Evolutionary conservation across 2,329 filamentous ascomycete species (phyloP).

Genomic region (Pseudocercospora macadamiae): DNA sequence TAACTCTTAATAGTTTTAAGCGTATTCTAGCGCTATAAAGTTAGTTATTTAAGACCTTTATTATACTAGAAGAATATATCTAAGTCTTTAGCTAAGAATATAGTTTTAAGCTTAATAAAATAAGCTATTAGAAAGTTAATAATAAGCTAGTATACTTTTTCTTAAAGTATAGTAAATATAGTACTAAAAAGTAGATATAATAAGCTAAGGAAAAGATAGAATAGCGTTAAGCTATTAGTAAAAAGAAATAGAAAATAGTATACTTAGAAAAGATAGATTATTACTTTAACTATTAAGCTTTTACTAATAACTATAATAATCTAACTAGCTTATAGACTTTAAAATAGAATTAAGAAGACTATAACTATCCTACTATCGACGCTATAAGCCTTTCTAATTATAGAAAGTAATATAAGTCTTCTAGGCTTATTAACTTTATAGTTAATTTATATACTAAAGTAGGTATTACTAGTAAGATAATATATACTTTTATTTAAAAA

Average conservation of each 20-base stretch:
- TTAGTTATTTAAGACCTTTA: neutral
- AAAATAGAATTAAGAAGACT: neutral
- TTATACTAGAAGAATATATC: neutral
- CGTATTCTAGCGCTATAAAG: neutral
- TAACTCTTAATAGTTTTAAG: too few species aligned
- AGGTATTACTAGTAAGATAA: neutral
- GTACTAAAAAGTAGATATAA: neutral
- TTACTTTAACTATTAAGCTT: neutral
- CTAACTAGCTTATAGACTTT: neutral
- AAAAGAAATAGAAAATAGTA: neutral
- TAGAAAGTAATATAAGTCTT: too few species aligned
- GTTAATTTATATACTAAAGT: neutral
- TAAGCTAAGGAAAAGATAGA: neutral
- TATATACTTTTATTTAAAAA: too few species aligned
- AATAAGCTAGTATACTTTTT: neutral
- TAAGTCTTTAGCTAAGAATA: neutral
- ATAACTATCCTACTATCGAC: neutral
- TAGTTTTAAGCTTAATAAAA: neutral
- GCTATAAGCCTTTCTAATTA: neutral
- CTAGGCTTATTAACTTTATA: neutral
- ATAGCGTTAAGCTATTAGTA: neutral
- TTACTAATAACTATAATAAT: neutral
- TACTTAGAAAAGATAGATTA: neutral
- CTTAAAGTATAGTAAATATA: neutral
- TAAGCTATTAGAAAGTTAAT: neutral